Percentiles rank a stretch among this genome's conserved stretches.
Conservation (phyloP, 1,284 basidiomycete species). For the Cutaneotrichosporon sp. region DNA sequence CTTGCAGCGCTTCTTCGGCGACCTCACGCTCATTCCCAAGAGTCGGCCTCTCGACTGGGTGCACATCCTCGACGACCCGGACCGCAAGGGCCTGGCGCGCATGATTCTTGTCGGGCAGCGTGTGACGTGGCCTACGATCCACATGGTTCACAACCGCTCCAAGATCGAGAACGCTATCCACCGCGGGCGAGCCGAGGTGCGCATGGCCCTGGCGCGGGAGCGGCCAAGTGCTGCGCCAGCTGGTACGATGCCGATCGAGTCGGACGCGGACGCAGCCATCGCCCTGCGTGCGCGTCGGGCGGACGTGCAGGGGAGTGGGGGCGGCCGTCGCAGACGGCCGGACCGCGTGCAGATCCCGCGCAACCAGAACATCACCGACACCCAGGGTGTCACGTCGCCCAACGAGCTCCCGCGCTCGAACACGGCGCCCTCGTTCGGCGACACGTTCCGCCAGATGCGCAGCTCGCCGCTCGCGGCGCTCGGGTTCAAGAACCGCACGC, state of each 20-base stretch:
- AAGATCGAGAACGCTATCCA: constrained; percentile 68
- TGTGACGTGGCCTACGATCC: constrained; percentile 96
- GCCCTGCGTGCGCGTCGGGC: constrained; percentile 34
- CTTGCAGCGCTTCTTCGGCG: constrained; percentile 63
- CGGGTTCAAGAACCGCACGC: constrained; percentile 25
- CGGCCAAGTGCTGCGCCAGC: constrained; percentile 36
- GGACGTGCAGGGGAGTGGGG: constrained; percentile 7
- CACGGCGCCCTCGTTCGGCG: constrained; percentile 26
- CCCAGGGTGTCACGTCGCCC: not conserved
- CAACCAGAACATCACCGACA: not conserved
- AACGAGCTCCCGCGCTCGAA: constrained; percentile 8
- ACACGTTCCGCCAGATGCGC: constrained; percentile 42
- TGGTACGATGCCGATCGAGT: constrained; percentile 47
- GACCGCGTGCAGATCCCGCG: not conserved
- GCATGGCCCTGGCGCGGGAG: constrained; percentile 56
- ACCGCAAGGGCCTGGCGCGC: constrained; percentile 71
- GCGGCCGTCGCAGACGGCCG: not conserved
- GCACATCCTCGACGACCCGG: constrained; percentile 78
- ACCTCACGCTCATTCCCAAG: constrained; percentile 73
- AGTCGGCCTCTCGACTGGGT: constrained; percentile 83
- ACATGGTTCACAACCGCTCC: constrained; percentile 85
- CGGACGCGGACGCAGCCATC: constrained; percentile 52
- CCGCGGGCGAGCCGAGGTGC: constrained; percentile 72
- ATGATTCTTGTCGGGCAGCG: constrained; percentile 83
- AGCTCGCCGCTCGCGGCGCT: constrained; percentile 33